Conservation (phyloP, 768 basidiomycete genomes). For the Rhodotorula sphaerocarpa region DNA sequence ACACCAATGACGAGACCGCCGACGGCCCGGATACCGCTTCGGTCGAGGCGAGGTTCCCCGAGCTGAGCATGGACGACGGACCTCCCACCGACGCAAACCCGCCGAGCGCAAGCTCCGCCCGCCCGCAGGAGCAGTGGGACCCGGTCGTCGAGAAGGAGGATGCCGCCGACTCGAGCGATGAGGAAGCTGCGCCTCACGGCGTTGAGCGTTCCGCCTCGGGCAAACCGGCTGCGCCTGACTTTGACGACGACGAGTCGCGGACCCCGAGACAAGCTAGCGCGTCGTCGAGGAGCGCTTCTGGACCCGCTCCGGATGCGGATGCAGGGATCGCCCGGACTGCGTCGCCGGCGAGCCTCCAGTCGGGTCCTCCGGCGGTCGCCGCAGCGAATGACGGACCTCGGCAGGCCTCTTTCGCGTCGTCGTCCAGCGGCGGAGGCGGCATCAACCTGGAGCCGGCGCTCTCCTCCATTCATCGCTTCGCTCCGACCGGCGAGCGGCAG, state of each 20-base stretch:
- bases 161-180: conserved; percentile 27
- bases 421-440: conserved; percentile 13
- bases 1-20: neutral
- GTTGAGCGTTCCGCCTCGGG: no score
- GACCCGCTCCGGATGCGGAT: no score
- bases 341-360: no score
- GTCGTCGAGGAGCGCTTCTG: no score
- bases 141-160: conserved; percentile 28
- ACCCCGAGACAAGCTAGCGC: no score
- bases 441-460: conserved; percentile 34
- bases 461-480: conserved; percentile 32
- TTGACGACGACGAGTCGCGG: conserved; percentile 30
- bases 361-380: no score
- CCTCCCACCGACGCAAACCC: neutral
- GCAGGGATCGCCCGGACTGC: no score
- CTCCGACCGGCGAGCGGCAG: conserved; percentile 3
- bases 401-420: conserved; percentile 2
- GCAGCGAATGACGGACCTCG: neutral
- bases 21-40: neutral
- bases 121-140: conserved; percentile 22
- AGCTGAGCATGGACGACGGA: conserved; percentile 3
- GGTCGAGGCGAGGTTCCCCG: conserved; percentile 31
- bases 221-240: neutral
- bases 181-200: neutral
- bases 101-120: no score